These are phyloP conservation scores for Ophiostoma triangulosporum DNA, from an alignment of 2,329 filamentous ascomycete species.

Conservation along the genomic window DNA sequence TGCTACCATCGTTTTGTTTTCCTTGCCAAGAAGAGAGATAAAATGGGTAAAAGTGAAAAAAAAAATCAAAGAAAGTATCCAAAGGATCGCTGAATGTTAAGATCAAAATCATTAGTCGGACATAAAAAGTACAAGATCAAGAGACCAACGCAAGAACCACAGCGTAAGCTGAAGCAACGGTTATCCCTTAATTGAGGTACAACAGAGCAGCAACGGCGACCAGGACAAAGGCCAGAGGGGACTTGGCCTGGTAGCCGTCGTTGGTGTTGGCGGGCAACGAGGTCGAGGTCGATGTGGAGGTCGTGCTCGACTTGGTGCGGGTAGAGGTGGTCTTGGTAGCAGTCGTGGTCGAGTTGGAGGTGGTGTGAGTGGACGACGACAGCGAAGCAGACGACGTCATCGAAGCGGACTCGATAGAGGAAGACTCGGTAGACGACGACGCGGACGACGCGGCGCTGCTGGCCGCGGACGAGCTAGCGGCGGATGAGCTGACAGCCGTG, in stretches of 20 bases:
- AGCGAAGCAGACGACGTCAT: not conserved
- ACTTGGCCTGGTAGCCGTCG: slow-evolving; percentile 25
- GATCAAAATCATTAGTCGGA: not conserved
- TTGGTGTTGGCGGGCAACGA: slow-evolving; percentile 21
- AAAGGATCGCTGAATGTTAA: not conserved
- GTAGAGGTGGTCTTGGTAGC: slow-evolving; percentile 8
- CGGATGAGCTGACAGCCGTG: slow-evolving; percentile 10
- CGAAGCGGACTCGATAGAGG: not conserved
- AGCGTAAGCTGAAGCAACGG: not conserved
- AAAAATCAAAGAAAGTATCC: not conserved
- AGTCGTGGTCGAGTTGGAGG: slow-evolving; percentile 4
- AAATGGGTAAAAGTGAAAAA: not conserved
- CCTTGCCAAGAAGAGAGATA: not conserved
- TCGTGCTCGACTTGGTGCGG: slow-evolving; percentile 7
- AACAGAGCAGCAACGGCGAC: slow-evolving; percentile 26
- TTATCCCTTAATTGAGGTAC: slow-evolving; percentile 26
- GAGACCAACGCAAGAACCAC: not conserved
- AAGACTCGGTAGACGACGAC: not conserved
- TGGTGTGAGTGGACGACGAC: not conserved
- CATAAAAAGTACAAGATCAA: not conserved
- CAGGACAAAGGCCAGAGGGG: slow-evolving; percentile 27
- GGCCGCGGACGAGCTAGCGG: not conserved
- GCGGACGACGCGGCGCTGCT: not conserved
- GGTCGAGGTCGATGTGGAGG: slow-evolving; percentile 9
- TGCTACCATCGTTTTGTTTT: not conserved